A percentile compares a stretch with the other conserved stretches of the same genome.
These are phyloP conservation scores for Phialemonium atrogriseum DNA, from an alignment of 2,329 filamentous ascomycete species.

Conservation along the genomic window DNA sequence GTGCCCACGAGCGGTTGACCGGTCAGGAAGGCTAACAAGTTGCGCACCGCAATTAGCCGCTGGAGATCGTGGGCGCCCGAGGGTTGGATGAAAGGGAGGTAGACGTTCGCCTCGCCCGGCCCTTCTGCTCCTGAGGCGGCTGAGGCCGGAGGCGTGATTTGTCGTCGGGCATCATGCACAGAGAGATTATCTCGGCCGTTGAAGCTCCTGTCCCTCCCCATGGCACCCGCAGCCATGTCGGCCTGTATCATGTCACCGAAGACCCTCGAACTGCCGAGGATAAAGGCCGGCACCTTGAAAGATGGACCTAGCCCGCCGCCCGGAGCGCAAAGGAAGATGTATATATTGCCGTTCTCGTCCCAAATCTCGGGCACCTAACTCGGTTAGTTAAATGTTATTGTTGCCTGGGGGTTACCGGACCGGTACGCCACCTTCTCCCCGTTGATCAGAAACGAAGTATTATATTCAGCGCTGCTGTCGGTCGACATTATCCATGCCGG, in stretches of 20 bases:
- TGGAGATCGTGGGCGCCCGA: constrained; percentile 40
- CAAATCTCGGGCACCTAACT: constrained; percentile 55
- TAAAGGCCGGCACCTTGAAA: constrained; percentile 50
- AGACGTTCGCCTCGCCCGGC: constrained; percentile 38
- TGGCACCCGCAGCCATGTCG: constrained; percentile 26
- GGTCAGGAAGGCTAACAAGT: constrained; percentile 58
- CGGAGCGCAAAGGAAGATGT: constrained; percentile 48
- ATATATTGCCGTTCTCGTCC: constrained; percentile 51
- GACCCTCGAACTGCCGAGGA: constrained; percentile 44
- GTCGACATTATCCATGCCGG: constrained; percentile 49
- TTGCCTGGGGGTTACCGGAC: too few species aligned
- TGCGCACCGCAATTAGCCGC: constrained; percentile 49
- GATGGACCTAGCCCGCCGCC: constrained; percentile 43
- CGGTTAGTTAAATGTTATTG: too few species aligned
- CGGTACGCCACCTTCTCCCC: constrained; percentile 40
- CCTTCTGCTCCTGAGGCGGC: constrained; percentile 29
- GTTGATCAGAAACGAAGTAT: constrained; percentile 38
- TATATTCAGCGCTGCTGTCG: constrained; percentile 47
- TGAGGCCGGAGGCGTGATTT: constrained; percentile 25
- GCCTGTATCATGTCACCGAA: constrained; percentile 44
- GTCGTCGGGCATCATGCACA: constrained; percentile 38
- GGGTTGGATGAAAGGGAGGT: constrained; percentile 33
- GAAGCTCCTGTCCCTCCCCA: constrained; percentile 35
- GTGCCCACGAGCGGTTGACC: constrained; percentile 56
- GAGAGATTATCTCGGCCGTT: constrained; percentile 37